Evolutionary conservation across 805 yeast genomes (phyloP).

Genomic region (Diddensiella transvaalensis): DNA sequence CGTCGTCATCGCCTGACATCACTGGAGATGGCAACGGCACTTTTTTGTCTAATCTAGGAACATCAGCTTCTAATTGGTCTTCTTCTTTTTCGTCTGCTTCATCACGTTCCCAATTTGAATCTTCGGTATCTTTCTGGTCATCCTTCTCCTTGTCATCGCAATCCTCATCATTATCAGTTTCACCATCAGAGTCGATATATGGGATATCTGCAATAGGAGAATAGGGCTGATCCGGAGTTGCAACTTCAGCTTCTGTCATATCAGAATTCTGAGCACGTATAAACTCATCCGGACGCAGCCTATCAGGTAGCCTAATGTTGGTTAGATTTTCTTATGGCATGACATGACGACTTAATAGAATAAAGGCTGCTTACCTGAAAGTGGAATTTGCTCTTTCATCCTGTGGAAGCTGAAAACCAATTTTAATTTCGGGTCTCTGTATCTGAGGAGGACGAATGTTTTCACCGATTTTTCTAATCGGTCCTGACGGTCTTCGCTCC

Average conservation of each 20-base stretch:
- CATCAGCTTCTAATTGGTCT: background rate
- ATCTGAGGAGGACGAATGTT: too few species aligned
- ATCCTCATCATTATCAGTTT: background rate
- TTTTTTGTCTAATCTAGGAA: too few species aligned
- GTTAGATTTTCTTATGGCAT: too few species aligned
- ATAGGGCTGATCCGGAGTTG: background rate
- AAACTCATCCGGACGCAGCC: too few species aligned
- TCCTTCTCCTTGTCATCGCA: background rate
- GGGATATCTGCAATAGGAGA: background rate
- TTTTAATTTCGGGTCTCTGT: background rate
- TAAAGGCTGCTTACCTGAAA: too few species aligned
- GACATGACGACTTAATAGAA: too few species aligned
- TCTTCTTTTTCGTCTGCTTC: slow-evolving; percentile 4
- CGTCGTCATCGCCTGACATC: background rate
- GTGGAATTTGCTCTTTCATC: too few species aligned
- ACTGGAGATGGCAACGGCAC: too few species aligned
- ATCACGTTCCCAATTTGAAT: background rate
- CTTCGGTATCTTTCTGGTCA: background rate
- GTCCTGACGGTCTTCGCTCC: too few species aligned
- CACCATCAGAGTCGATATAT: background rate
- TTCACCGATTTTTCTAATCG: too few species aligned
- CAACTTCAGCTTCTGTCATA: background rate
- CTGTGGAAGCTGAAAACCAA: background rate
- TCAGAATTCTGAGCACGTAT: too few species aligned
- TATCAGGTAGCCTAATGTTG: too few species aligned